phyloP scores from a whole-genome alignment of 2,329 filamentous ascomycete species.

The Didymellaceae sp. region DNA sequence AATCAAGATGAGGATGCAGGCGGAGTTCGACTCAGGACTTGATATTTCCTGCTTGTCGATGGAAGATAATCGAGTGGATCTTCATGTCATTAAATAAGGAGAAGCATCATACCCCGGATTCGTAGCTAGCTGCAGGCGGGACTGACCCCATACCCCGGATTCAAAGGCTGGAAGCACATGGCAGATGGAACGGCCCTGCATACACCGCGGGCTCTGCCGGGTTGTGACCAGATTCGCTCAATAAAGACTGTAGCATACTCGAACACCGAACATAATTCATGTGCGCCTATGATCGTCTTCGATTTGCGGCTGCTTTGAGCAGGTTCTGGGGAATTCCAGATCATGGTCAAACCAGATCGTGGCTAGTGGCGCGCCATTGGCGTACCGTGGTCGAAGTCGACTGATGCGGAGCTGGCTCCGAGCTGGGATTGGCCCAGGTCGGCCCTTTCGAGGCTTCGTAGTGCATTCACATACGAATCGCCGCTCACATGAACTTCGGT shows the following conservation, averaged over 20 bases:
- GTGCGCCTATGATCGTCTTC: not conserved
- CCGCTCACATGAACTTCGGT: conserved; percentile 6
- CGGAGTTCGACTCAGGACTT: not conserved
- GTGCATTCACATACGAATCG: conserved; percentile 11
- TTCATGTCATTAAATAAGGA: not conserved
- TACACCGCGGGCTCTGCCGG: conserved; percentile 10
- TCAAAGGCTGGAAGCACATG: conserved; percentile 6
- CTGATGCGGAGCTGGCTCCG: conserved; percentile 11
- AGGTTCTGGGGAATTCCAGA: not conserved
- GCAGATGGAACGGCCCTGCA: not conserved
- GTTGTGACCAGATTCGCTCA: not conserved
- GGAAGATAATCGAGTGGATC: not conserved
- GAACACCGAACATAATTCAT: not conserved
- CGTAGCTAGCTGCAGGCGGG: conserved; percentile 6
- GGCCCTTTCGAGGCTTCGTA: conserved; percentile 4
- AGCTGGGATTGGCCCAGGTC: conserved; percentile 1
- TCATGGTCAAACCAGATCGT: conserved; percentile 4
- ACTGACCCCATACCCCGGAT: conserved; percentile 11
- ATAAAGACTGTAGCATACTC: not conserved
- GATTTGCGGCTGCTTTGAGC: not conserved
- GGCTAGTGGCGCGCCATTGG: conserved; percentile 5
- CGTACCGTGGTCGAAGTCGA: conserved; percentile 4
- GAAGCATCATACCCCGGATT: conserved; percentile 6
- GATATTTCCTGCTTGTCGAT: not conserved
- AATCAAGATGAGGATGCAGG: not conserved